Evolutionary conservation across 2,329 filamentous ascomycete species (phyloP).

Genomic region (Neonectria ditissima): DNA sequence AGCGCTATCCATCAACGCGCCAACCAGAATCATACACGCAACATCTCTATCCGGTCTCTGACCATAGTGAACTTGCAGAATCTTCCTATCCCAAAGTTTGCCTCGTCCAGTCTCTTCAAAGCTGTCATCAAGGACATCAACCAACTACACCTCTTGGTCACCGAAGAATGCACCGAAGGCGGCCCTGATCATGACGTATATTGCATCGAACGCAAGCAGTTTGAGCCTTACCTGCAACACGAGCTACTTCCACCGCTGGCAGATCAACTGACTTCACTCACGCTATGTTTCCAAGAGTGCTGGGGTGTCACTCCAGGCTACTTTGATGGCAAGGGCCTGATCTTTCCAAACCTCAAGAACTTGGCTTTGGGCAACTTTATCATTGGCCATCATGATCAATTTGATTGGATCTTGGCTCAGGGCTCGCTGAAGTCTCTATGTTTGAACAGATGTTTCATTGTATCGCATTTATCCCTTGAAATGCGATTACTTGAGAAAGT

Average conservation of each 20-base stretch:
- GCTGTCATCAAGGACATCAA: conserved; percentile 28
- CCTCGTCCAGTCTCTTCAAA: conserved; percentile 15
- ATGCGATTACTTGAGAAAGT: background rate
- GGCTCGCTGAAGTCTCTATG: conserved; percentile 25
- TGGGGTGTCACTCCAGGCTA: conserved; percentile 39
- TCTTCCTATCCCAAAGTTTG: conserved; percentile 25
- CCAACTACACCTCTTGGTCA: conserved; percentile 30
- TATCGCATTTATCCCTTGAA: conserved; percentile 18
- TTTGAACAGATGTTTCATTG: conserved; percentile 26
- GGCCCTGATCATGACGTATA: conserved; percentile 31
- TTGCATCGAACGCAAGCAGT: conserved; percentile 31
- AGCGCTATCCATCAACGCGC: conserved; percentile 3
- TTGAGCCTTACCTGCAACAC: conserved; percentile 38
- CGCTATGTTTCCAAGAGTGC: conserved; percentile 33
- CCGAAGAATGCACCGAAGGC: conserved; percentile 29
- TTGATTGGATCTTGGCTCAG: conserved; percentile 43
- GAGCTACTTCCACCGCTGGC: conserved; percentile 33
- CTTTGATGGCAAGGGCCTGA: conserved; percentile 39
- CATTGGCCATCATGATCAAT: conserved; percentile 39
- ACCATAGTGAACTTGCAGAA: conserved; percentile 33
- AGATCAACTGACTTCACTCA: conserved; percentile 36
- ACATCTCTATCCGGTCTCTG: background rate
- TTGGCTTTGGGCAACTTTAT: conserved; percentile 34
- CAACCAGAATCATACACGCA: background rate
- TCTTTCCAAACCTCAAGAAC: conserved; percentile 38